Evolutionary conservation across 2,329 filamentous ascomycete species (phyloP).

Genomic region (Colletotrichum tanaceti): DNA sequence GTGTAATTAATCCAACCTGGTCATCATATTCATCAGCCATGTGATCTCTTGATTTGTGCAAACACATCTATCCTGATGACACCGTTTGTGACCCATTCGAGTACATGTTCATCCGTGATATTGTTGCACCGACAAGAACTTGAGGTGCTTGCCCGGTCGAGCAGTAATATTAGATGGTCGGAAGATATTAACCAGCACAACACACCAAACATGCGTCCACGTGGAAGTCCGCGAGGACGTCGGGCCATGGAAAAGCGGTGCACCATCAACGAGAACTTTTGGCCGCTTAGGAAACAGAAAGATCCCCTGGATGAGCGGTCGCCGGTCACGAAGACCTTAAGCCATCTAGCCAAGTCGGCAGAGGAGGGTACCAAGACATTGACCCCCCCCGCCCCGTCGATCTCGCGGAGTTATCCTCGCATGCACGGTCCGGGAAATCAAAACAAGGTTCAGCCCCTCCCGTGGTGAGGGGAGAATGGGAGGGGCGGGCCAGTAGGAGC

Average conservation of each 20-base stretch:
- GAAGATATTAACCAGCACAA: background rate
- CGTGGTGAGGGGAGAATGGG: conserved; percentile 7
- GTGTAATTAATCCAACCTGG: too few relatives aligned
- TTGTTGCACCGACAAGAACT: background rate
- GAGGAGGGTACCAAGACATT: conserved; percentile 22
- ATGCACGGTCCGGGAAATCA: conserved; percentile 32
- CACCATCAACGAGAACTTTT: conserved; percentile 3
- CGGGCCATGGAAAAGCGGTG: conserved; percentile 1
- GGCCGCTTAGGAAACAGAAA: conserved; percentile 10
- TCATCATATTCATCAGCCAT: too few relatives aligned
- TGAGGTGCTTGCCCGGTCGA: conserved; percentile 9
- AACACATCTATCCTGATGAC: too few relatives aligned
- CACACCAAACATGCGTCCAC: conserved; percentile 18
- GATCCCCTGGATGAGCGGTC: conserved; percentile 19
- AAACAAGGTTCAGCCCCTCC: conserved; percentile 41
- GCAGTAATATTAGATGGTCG: conserved; percentile 4
- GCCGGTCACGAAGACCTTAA: background rate
- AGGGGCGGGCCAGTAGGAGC: too few relatives aligned
- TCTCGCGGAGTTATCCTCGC: conserved; percentile 26
- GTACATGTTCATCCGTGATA: conserved; percentile 21
- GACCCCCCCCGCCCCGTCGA: background rate
- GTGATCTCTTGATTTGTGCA: too few relatives aligned
- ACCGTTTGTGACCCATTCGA: background rate
- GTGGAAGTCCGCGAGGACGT: conserved; percentile 11
- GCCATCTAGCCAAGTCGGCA: conserved; percentile 16